These are phyloP conservation scores for Porphyridium purpureum DNA, from an alignment of 23 red algal genomes.

Conservation along the genomic window DNA sequence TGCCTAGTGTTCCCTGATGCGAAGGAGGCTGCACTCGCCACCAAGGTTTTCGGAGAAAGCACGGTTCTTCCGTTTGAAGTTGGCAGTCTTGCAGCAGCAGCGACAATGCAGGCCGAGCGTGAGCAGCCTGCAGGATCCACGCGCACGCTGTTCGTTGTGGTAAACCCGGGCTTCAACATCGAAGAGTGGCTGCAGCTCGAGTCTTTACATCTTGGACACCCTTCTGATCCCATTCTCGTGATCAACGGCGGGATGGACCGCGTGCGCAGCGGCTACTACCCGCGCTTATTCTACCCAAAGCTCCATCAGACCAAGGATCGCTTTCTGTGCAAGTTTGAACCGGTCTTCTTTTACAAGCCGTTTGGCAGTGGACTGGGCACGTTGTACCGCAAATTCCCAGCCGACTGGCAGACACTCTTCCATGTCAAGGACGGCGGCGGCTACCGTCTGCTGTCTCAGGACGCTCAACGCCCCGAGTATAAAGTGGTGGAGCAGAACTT, in stretches of 20 bases:
- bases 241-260: conserved; percentile 91
- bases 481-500: too few relatives aligned
- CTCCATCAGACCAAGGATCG: conserved; percentile 36
- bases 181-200: conserved; percentile 82
- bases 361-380: too few relatives aligned
- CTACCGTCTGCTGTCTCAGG: too few relatives aligned
- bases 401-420: too few relatives aligned
- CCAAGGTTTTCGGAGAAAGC: conserved; percentile 19
- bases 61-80: conserved; percentile 9
- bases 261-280: conserved; percentile 77
- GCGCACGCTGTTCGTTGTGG: conserved; percentile 21
- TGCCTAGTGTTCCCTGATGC: conserved; percentile 38
- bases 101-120: too few relatives aligned
- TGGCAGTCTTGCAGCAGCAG: too few relatives aligned
- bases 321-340: conserved; percentile 64
- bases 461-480: too few relatives aligned
- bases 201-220: conserved; percentile 2
- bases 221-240: conserved; percentile 27
- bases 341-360: conserved; percentile 60
- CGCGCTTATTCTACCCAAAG: conserved; percentile 73
- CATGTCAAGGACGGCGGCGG: too few relatives aligned
- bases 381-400: too few relatives aligned
- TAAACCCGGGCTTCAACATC: conserved; percentile 87
- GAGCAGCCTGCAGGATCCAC: not conserved
- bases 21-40: conserved; percentile 33